Base-by-base conservation (phyloP, 306 rosid species). In the Fagus crenata region DNA sequence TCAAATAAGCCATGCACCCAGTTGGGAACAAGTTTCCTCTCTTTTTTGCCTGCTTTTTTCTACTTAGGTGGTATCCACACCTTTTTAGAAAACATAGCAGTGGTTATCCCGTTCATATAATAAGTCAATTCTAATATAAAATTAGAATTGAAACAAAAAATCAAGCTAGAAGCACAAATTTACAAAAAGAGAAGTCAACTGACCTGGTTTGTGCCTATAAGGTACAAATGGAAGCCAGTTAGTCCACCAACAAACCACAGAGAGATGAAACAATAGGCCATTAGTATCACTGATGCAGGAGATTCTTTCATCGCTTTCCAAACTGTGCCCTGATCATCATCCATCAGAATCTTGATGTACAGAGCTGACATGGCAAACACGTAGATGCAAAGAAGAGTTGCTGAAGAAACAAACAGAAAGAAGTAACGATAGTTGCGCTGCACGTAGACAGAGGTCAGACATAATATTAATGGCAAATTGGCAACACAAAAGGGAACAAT, bases 191-290 rank as follows among this genome's bases (percentile, higher is more conserved):
- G 53, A 51, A 81, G 42, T 61, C 14, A 78, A 85, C 94, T 74
- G 59, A 93, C 98, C 96, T 93, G 97, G 78, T 93, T 91, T 78
- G 92, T 84, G 80, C 93, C 92, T 72, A 90, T 90, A 37, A 93
- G 97, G 89, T 93, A 93, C 81, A 89, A 74, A 83, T 93, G 98
- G 81, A 91, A 93, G 78, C 96, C 97, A 39, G 97, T 91, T 73
- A 93, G 85, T 67, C 98, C 98, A 81, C 97, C 98, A 81, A 93
- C 96, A 83, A 93, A 93, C 98, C 97, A 93, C 54, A 91, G 83
- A 46, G 96, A 86, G 76, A 93, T 83, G 84, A 90, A 93, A 83
- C 91, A 91, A 77, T 89, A 93, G 42, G 83, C 91, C 93, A 93
- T 91, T 73, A 93, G 84, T 74, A 93, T 83, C 80, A 91, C 92